These are phyloP conservation scores for Phialophora macrospora DNA, from an alignment of 2,329 filamentous ascomycete species.

Conservation along the genomic window DNA sequence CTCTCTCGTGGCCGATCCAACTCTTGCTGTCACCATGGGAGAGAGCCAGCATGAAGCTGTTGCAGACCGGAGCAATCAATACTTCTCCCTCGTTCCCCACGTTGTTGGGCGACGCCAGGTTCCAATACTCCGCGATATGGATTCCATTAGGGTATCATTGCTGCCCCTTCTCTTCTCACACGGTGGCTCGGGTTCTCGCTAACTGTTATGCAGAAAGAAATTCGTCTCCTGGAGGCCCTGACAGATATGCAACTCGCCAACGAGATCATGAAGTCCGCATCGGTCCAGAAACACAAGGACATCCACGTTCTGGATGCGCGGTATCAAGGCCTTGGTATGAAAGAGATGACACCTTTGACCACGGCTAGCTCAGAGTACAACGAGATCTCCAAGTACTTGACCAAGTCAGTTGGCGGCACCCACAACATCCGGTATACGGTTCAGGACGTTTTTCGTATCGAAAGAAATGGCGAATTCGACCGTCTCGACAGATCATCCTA, in stretches of 20 bases:
- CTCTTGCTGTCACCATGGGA: constrained; percentile 50
- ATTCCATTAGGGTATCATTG: constrained; percentile 31
- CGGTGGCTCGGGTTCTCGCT: background rate
- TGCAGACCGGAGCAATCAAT: constrained; percentile 73
- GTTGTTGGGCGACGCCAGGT: constrained; percentile 68
- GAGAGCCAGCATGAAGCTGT: constrained; percentile 51
- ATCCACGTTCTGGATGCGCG: constrained; percentile 73
- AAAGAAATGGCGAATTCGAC: constrained; percentile 71
- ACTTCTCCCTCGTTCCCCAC: constrained; percentile 83
- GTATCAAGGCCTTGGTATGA: constrained; percentile 71
- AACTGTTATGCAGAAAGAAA: constrained; percentile 30
- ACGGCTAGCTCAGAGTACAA: constrained; percentile 65
- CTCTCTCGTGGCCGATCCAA: constrained; percentile 63
- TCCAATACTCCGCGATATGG: constrained; percentile 33
- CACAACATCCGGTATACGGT: constrained; percentile 63
- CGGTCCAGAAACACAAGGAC: constrained; percentile 54
- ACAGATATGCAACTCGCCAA: constrained; percentile 84
- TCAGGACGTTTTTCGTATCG: constrained; percentile 80
- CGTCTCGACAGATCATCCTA: constrained; percentile 67
- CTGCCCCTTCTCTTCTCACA: background rate
- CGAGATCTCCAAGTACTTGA: constrained; percentile 69
- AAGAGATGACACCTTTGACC: constrained; percentile 76
- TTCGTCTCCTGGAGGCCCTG: constrained; percentile 63
- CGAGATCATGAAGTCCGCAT: constrained; percentile 73
- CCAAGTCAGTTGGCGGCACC: constrained; percentile 68